These are phyloP conservation scores for Phoma sp. DNA, from an alignment of 2,329 filamentous ascomycete genomes.

Conservation along the genomic window DNA sequence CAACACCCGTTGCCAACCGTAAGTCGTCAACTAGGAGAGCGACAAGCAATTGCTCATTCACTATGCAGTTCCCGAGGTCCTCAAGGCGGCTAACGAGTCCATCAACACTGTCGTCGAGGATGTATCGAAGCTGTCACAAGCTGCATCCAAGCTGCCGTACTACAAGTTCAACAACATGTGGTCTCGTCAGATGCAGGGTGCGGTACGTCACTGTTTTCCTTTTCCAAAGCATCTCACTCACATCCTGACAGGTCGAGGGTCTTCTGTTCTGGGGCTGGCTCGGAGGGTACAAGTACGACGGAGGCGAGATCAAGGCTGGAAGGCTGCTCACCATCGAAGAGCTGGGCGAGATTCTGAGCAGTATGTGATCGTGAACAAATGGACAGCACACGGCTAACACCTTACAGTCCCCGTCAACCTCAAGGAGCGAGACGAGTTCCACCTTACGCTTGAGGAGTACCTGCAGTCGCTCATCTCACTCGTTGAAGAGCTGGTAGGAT, in stretches of 20 bases:
- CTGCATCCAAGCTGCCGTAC: constrained; percentile 88
- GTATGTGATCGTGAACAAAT: constrained; percentile 54
- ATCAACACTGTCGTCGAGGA: constrained; percentile 76
- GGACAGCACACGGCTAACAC: constrained; percentile 10
- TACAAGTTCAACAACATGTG: constrained; percentile 97
- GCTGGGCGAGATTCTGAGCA: constrained; percentile 76
- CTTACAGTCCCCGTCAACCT: constrained; percentile 84
- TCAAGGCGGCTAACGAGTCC: constrained; percentile 71
- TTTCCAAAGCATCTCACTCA: constrained; percentile 12
- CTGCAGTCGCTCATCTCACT: constrained; percentile 85
- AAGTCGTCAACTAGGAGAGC: constrained; percentile 38
- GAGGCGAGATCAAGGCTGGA: constrained; percentile 61
- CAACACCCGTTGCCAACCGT: constrained; percentile 73
- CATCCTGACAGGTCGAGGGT: constrained; percentile 56
- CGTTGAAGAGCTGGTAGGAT: constrained; percentile 79
- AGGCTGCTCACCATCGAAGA: constrained; percentile 87
- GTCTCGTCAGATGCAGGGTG: constrained; percentile 82
- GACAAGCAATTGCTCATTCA: constrained; percentile 15
- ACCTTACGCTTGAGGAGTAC: constrained; percentile 97
- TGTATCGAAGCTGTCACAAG: constrained; percentile 70
- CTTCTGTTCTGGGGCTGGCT: constrained; percentile 76
- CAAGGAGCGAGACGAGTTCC: constrained; percentile 88
- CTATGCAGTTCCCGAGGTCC: constrained; percentile 67
- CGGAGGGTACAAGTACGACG: constrained; percentile 68
- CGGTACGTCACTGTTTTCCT: constrained; percentile 56